Conservation (phyloP, 208 protist genomes). For the Acanthamoeba castellanii region DNA sequence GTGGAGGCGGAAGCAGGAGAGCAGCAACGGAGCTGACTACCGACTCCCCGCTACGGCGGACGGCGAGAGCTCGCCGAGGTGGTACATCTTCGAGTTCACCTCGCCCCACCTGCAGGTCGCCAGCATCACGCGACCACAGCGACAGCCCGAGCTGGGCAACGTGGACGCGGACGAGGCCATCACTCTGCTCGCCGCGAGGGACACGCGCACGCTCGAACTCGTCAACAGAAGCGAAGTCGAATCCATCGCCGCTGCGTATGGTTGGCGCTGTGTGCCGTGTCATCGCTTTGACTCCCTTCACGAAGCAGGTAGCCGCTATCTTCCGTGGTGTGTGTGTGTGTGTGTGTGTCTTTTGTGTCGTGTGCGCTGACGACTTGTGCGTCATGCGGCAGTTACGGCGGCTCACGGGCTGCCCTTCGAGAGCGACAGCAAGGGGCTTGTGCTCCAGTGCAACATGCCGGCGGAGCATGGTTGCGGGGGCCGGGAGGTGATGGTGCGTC, state of each 20-base stretch:
- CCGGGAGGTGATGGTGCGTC: slow-evolving; percentile 12
- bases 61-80: not conserved
- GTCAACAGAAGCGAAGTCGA: not conserved
- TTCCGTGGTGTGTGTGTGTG: too few relatives aligned
- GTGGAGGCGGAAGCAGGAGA: not conserved
- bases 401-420: not conserved
- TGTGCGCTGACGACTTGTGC: not conserved
- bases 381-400: not conserved
- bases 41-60: not conserved
- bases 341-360: too few relatives aligned
- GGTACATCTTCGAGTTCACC: slow-evolving; percentile 35
- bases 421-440: not conserved
- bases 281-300: not conserved
- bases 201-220: not conserved
- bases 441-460: not conserved
- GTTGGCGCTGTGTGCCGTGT: not conserved
- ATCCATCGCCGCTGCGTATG: not conserved
- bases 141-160: not conserved
- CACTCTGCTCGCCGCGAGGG: not conserved
- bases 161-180: not conserved
- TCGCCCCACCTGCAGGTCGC: not conserved
- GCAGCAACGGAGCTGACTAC: not conserved
- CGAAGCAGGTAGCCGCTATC: not conserved
- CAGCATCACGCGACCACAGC: slow-evolving; percentile 31
- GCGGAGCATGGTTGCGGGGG: not conserved